phyloP scores from a whole-genome alignment of 1,284 basidiomycete genomes.

The Microstroma glucosiphilum region DNA sequence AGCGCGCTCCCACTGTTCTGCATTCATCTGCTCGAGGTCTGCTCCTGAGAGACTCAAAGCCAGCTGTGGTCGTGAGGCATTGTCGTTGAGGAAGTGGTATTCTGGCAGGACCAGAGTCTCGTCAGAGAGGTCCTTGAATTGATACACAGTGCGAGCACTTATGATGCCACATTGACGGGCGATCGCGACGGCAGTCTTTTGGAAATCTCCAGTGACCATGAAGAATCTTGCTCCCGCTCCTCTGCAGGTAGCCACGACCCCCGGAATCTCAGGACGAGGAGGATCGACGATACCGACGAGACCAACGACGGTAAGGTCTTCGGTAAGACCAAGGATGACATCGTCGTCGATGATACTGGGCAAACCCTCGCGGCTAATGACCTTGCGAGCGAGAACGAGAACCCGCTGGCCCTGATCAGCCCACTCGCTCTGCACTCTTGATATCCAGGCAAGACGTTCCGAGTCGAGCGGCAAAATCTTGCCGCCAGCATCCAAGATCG shows the following conservation, averaged over 20 bases:
- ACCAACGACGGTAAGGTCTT: slow-evolving; percentile 60
- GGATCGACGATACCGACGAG: slow-evolving; percentile 64
- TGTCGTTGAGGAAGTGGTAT: slow-evolving; percentile 55
- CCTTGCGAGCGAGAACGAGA: slow-evolving; percentile 54
- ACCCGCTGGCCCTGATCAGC: slow-evolving; percentile 62
- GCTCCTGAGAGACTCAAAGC: slow-evolving; percentile 21
- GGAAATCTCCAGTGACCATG: slow-evolving; percentile 66
- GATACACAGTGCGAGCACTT: slow-evolving; percentile 55
- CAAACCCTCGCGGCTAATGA: slow-evolving; percentile 35
- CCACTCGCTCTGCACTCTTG: slow-evolving; percentile 51
- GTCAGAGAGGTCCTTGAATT: slow-evolving; percentile 34
- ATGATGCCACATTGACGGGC: slow-evolving; percentile 62
- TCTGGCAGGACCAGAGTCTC: slow-evolving; percentile 4
- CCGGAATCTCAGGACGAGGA: slow-evolving; percentile 59
- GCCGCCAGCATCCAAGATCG: slow-evolving; percentile 48
- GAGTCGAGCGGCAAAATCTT: slow-evolving; percentile 37
- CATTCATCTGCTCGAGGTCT: slow-evolving; percentile 34
- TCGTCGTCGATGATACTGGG: slow-evolving; percentile 52
- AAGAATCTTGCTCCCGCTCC: slow-evolving; percentile 63
- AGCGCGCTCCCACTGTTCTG: slow-evolving; percentile 57
- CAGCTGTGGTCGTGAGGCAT: slow-evolving; percentile 12
- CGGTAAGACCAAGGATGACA: slow-evolving; percentile 38
- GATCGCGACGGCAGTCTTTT: slow-evolving; percentile 59
- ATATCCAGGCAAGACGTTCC: slow-evolving; percentile 10
- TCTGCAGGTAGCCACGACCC: slow-evolving; percentile 57